A percentile compares a stretch with the other conserved stretches of the same genome.
phyloP scores from a whole-genome alignment of 768 basidiomycete genomes.

The Serendipita vermifera region DNA sequence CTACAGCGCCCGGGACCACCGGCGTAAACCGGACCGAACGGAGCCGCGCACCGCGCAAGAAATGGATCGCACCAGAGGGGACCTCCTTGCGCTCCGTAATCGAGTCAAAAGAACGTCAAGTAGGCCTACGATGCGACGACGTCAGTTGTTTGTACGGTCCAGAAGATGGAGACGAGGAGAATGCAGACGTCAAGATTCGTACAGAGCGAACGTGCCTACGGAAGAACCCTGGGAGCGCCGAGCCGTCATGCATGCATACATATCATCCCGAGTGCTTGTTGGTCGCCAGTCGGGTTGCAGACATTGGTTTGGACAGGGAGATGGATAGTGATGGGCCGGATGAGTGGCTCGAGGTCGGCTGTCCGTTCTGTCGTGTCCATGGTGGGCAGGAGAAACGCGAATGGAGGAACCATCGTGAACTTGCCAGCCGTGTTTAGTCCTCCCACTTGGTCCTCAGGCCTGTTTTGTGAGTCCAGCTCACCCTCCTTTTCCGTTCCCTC shows the following conservation, averaged over 20 bases:
- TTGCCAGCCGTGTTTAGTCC: no score
- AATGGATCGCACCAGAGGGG: conserved; percentile 52
- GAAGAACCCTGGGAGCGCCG: background rate
- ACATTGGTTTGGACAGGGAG: conserved; percentile 37
- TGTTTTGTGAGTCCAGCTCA: no score
- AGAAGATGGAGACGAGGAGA: conserved; percentile 41
- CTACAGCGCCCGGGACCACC: no score
- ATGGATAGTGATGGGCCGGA: conserved; percentile 18
- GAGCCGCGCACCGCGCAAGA: background rate
- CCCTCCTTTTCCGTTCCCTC: no score
- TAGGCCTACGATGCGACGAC: conserved; percentile 59
- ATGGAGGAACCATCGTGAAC: no score
- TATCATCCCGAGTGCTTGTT: conserved; percentile 69
- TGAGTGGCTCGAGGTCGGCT: conserved; percentile 22
- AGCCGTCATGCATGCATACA: conserved; percentile 37
- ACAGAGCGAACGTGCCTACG: background rate
- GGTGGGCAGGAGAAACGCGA: conserved; percentile 47
- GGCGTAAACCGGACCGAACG: no score
- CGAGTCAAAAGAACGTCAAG: conserved; percentile 58
- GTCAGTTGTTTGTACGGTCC: conserved; percentile 63
- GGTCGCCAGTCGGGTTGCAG: conserved; percentile 46
- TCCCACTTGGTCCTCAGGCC: no score
- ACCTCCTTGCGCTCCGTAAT: conserved; percentile 59
- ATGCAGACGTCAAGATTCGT: conserved; percentile 9
- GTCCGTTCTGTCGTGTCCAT: conserved; percentile 55